These are phyloP conservation scores for Boletus fagicola DNA, from an alignment of 768 basidiomycete genomes.

Conservation along the genomic window DNA sequence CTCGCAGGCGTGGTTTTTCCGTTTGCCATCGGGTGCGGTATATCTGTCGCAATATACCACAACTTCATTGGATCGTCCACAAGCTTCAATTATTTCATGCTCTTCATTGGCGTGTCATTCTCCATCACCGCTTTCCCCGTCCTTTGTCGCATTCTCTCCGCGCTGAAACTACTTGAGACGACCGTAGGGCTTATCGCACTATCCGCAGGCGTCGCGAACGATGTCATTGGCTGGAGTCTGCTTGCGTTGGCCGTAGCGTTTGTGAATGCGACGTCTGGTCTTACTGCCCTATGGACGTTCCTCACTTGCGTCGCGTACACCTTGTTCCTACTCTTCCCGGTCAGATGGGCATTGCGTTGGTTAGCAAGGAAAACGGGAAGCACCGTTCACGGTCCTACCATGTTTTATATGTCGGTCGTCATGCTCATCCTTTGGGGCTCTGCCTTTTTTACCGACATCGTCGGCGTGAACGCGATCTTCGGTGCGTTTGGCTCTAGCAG, in stretches of 20 bases:
- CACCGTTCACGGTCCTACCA: conserved; percentile 76
- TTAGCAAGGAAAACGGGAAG: conserved; percentile 78
- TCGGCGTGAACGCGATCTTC: conserved; percentile 93
- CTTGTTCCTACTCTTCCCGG: conserved; percentile 69
- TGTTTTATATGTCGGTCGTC: conserved; percentile 84
- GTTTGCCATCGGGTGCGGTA: conserved; percentile 80
- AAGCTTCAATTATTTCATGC: conserved; percentile 84
- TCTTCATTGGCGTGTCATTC: conserved; percentile 91
- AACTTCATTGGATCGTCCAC: conserved; percentile 60
- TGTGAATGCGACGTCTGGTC: conserved; percentile 80
- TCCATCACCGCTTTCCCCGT: conserved; percentile 89
- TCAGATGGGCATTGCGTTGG: conserved; percentile 61
- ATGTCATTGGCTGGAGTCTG: conserved; percentile 85
- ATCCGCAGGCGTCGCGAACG: conserved; percentile 88
- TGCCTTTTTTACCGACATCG: conserved; percentile 91
- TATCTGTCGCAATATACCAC: conserved; percentile 72
- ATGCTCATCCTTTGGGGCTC: conserved; percentile 80
- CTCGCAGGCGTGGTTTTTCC: conserved; percentile 82
- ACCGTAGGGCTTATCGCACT: conserved; percentile 91
- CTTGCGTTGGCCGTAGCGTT: conserved; percentile 90
- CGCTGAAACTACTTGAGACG: conserved; percentile 87
- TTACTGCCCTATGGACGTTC: conserved; percentile 85
- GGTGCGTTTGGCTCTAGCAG: conserved; percentile 40
- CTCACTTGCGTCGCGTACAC: conserved; percentile 80
- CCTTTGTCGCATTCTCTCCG: conserved; percentile 84